Evolutionary conservation across 2,329 filamentous ascomycete species (phyloP), one percentile per base, ranked within the genome.

Genomic region (Fusarium verticillioides): DNA sequence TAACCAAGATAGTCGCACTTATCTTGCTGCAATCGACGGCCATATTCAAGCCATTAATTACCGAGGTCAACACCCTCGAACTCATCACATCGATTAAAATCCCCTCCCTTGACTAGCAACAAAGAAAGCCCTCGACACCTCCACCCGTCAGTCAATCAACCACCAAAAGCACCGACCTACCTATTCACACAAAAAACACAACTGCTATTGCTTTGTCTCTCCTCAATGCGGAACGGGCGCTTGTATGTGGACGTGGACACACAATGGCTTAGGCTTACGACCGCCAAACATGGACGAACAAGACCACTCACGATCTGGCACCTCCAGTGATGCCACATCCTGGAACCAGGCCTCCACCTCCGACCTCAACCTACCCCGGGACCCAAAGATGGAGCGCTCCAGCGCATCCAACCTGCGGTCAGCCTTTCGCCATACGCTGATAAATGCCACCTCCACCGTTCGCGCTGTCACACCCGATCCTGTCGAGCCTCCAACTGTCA

Each of bases 401-500:
- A 82, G 81, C 65, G 78, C 79, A 50, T 77, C 78, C 58, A 82
- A 79, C 69, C 70, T 83, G 49, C 77, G 81, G 58, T 80, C 83
- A 49, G 76, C 79, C 60, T 81, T 81, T 70, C 77, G 81, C 61
- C 70, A 78, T 63, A 79, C 77, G 52, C 63, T 78, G 57, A 70
- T 46, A 52, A 73, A 75, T 59, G 69, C 78, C 60, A 82, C 84
- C 73, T 78, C 80, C 72, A 88, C 87, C 50, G 88, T 92, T 77
- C 89, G 92, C 71, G 84, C 91, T 63, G 90, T 93, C 72, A 93
- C 91, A 70, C 91, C 92, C 73, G 92, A 94, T 47, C 82, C 82
- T 46, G 72, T 79, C 69, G 85, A 87, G 47, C 66, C 75, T 69
- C 70, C 72, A 40, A 75, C 67, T 49, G 59, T 76, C 54, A 77